phyloP scores from a whole-genome alignment of 2,329 filamentous ascomycete species.

The Ophiostoma tasmaniense region DNA sequence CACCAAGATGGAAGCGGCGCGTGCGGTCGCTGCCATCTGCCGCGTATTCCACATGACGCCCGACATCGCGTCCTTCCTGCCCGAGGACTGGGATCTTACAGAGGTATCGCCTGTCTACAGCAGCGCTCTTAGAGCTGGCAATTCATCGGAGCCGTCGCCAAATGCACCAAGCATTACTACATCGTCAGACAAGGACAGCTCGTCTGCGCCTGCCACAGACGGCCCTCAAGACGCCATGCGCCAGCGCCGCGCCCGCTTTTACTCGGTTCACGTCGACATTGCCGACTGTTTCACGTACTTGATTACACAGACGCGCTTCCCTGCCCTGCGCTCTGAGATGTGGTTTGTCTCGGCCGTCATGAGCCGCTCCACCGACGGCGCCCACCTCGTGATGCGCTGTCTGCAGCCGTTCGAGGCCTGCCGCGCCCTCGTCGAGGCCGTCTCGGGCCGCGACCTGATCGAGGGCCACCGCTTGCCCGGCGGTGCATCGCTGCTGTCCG shows the following conservation, averaged over 20 bases:
- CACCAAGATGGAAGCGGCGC: constrained; percentile 51
- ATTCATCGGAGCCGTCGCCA: constrained; percentile 5
- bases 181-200: background rate
- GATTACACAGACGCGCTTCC: constrained; percentile 50
- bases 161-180: background rate
- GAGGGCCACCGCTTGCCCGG: constrained; percentile 21
- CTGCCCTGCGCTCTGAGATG: constrained; percentile 49
- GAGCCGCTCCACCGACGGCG: constrained; percentile 43
- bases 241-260: constrained; percentile 31
- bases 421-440: constrained; percentile 36
- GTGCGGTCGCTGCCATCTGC: constrained; percentile 44
- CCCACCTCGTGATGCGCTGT: constrained; percentile 35
- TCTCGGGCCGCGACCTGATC: constrained; percentile 38
- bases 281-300: constrained; percentile 41
- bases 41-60: constrained; percentile 43
- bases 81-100: constrained; percentile 30
- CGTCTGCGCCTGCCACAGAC: background rate
- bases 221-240: background rate
- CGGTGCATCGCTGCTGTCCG: constrained; percentile 4
- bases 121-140: constrained; percentile 11
- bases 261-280: constrained; percentile 36
- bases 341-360: constrained; percentile 57
- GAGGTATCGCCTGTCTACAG: constrained; percentile 19
- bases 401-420: constrained; percentile 37
- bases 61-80: constrained; percentile 20